Conservation (phyloP, 495 filamentous ascomycete species). For the Astrocystis sublimbata region DNA sequence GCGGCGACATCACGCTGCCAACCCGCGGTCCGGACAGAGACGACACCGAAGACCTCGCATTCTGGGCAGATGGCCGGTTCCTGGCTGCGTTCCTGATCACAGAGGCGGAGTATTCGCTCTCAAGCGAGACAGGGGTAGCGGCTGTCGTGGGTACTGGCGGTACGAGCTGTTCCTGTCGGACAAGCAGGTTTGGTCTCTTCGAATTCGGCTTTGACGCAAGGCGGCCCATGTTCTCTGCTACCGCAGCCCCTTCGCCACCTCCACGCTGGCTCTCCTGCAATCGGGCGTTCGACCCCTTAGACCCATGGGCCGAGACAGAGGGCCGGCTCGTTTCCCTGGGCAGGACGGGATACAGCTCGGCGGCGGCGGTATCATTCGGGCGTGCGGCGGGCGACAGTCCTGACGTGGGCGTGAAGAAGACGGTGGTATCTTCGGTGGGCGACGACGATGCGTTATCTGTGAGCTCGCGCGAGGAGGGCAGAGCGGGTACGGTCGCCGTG, state of each 20-base stretch:
- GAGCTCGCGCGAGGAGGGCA: constrained; percentile 32
- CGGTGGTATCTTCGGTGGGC: constrained; percentile 16
- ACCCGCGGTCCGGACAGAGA: not conserved
- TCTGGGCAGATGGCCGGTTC: constrained; percentile 24
- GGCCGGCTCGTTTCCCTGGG: constrained; percentile 17
- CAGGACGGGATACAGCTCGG: constrained; percentile 28
- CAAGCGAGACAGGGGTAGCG: constrained; percentile 28
- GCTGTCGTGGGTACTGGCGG: constrained; percentile 35
- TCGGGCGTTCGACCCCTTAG: constrained; percentile 18
- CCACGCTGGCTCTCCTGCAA: constrained; percentile 17
- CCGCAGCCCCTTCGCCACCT: constrained; percentile 8
- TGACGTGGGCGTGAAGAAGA: constrained; percentile 18
- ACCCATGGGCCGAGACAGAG: constrained; percentile 25
- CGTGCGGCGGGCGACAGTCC: constrained; percentile 19
- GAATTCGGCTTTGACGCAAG: constrained; percentile 28
- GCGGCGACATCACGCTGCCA: constrained; percentile 16
- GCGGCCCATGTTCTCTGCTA: constrained; percentile 33
- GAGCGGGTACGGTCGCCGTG: constrained; percentile 24
- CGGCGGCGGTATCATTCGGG: constrained; percentile 6
- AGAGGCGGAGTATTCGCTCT: constrained; percentile 37
- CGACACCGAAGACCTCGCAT: not conserved
- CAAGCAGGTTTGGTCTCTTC: constrained; percentile 28
- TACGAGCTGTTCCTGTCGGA: constrained; percentile 37
- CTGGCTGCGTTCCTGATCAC: constrained; percentile 28
- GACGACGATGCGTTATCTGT: constrained; percentile 19